These are phyloP conservation scores for Saprolegnia parasitica DNA, from an alignment of 352 stramenopile genomes.

Conservation along the genomic window DNA sequence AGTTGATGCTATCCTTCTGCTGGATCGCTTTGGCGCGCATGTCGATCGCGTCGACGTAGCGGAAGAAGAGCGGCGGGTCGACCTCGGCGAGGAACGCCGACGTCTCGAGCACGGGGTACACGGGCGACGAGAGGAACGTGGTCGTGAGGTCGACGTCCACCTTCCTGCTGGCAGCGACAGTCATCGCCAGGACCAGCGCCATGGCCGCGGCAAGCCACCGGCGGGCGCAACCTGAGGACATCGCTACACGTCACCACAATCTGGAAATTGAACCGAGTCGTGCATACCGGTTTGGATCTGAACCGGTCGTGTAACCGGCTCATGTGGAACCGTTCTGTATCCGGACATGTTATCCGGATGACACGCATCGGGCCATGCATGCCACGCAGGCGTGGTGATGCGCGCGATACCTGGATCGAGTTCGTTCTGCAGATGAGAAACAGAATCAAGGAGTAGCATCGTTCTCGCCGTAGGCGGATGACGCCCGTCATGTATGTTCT, in stretches of 20 bases:
- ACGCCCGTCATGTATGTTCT: too few species aligned
- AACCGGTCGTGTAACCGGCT: constrained; percentile 5
- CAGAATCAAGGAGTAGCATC: not conserved
- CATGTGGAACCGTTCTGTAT: not conserved
- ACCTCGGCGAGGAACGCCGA: constrained; percentile 80
- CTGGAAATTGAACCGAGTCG: not conserved
- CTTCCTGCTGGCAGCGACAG: not conserved
- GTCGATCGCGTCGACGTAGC: constrained; percentile 46
- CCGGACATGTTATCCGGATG: too few species aligned
- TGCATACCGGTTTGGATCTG: not conserved
- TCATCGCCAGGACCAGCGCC: not conserved
- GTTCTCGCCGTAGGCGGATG: too few species aligned
- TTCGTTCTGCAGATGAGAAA: not conserved
- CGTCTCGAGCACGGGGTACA: constrained; percentile 36
- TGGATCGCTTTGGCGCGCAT: constrained; percentile 19
- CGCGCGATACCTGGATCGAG: not conserved
- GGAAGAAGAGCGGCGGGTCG: constrained; percentile 72
- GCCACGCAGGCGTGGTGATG: not conserved
- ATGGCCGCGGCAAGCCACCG: not conserved
- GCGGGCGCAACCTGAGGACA: constrained; percentile 2
- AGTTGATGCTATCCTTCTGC: constrained; percentile 13
- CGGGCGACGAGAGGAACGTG: constrained; percentile 34
- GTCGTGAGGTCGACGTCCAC: constrained; percentile 38
- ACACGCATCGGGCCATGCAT: not conserved
- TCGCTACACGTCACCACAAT: constrained; percentile 16